phyloP scores from a whole-genome alignment of 176 grass and related monocot genomes.

The Musa schizocarpa region DNA sequence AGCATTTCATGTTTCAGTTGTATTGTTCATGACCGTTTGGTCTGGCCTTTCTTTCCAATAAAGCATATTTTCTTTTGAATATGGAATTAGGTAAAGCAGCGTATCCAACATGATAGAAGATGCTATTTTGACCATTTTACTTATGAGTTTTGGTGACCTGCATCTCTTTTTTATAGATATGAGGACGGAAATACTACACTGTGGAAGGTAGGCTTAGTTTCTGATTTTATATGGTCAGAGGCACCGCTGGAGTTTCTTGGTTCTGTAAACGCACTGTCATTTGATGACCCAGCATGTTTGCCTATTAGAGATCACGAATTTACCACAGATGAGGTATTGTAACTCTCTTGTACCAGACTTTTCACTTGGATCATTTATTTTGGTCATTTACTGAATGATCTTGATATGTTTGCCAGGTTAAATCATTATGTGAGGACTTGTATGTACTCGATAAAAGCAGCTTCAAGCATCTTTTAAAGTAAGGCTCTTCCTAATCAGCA shows the following conservation, averaged over 20 bases:
- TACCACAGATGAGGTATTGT: conserved; percentile 72
- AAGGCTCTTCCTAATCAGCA: conserved; percentile 15
- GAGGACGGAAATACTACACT: conserved; percentile 82
- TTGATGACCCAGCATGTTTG: conserved; percentile 64
- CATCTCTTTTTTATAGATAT: conserved; percentile 38
- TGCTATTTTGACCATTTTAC: not conserved
- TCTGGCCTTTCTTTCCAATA: too few relatives aligned
- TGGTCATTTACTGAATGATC: conserved; percentile 3
- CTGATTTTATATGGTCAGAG: conserved; percentile 86
- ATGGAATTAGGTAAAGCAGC: not conserved
- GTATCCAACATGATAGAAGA: not conserved
- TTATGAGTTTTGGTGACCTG: not conserved
- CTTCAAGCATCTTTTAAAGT: conserved; percentile 98
- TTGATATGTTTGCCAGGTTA: conserved; percentile 40
- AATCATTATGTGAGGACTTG: conserved; percentile 68
- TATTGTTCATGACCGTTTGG: too few relatives aligned
- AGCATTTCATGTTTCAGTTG: too few relatives aligned
- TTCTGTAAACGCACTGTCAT: conserved; percentile 68
- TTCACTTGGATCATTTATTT: conserved; percentile 4
- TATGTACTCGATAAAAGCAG: conserved; percentile 87
- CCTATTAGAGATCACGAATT: conserved; percentile 78
- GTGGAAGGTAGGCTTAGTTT: conserved; percentile 59
- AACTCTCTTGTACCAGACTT: not conserved
- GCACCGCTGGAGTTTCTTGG: conserved; percentile 80
- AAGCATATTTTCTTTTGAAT: not conserved